phyloP scores from a whole-genome alignment of 73 alveolate genomes.

The Stentor coeruleus region DNA sequence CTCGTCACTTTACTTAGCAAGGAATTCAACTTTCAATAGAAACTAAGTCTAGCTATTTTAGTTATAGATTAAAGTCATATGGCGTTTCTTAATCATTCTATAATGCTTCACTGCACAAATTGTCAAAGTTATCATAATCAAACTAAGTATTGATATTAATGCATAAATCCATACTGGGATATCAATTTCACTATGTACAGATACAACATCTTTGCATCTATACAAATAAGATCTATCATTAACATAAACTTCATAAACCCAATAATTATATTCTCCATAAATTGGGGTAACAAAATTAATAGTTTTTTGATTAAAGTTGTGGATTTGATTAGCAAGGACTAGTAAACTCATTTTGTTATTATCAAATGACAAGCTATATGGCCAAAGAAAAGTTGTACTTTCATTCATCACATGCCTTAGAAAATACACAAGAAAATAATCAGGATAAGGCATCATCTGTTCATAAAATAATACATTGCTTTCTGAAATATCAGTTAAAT shows the following conservation, averaged over 20 bases:
- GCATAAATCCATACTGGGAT: not conserved
- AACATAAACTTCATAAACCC: constrained; percentile 31
- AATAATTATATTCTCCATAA: constrained; percentile 48
- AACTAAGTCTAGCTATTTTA: too few relatives aligned
- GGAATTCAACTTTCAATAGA: constrained; percentile 40
- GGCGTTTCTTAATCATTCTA: not conserved
- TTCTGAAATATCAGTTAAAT: constrained; percentile 54
- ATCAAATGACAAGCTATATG: constrained; percentile 52
- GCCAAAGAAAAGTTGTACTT: constrained; percentile 26
- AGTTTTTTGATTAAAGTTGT: constrained; percentile 7
- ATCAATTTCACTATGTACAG: not conserved
- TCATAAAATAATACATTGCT: not conserved
- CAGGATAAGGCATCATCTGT: constrained; percentile 13
- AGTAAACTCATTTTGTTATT: constrained; percentile 36
- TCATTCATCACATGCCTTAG: not conserved
- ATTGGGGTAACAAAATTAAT: constrained; percentile 52
- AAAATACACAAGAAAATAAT: not conserved
- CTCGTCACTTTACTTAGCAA: constrained; percentile 20
- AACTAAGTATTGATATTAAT: not conserved
- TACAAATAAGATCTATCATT: constrained; percentile 54
- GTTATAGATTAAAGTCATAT: not conserved
- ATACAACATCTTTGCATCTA: constrained; percentile 42
- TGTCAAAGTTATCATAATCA: not conserved
- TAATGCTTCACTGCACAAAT: not conserved
- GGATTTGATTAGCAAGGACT: constrained; percentile 28